Evolutionary conservation across 257 asterid genomes (phyloP).

Genomic region (Solanum sparsipilum): DNA sequence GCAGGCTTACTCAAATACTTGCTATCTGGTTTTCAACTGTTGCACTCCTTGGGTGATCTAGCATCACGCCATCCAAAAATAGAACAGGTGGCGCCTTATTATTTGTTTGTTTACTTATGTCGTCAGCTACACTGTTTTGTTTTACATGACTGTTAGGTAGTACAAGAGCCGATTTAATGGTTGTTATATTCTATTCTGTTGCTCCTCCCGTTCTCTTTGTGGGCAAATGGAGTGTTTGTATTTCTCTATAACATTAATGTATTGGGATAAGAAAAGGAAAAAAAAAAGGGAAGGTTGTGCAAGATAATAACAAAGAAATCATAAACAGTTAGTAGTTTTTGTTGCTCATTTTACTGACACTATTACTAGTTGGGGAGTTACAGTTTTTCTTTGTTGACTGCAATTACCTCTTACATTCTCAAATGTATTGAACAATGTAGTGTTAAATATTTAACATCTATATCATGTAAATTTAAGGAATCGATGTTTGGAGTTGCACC

Average conservation of each 20-base stretch:
- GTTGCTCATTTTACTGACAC: neutral
- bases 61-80: constrained; percentile 81
- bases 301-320: neutral
- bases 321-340: neutral
- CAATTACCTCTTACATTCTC: neutral
- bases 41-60: constrained; percentile 83
- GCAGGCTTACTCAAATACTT: constrained; percentile 61
- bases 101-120: neutral
- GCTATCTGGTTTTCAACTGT: constrained; percentile 78
- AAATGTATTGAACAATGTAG: neutral
- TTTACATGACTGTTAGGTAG: neutral
- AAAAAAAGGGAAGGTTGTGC: neutral
- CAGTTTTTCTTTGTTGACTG: neutral
- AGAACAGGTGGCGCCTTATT: constrained; percentile 48
- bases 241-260: neutral
- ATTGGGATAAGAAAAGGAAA: neutral
- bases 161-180: neutral
- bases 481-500: neutral
- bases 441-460: neutral
- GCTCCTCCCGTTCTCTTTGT: neutral
- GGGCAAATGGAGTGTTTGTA: neutral
- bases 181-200: neutral
- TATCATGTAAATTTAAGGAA: neutral
- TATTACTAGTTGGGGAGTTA: neutral
- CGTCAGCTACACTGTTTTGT: neutral